phyloP scores from a whole-genome alignment of 2,329 filamentous ascomycete genomes.

The Cladobotryum mycophilum region DNA sequence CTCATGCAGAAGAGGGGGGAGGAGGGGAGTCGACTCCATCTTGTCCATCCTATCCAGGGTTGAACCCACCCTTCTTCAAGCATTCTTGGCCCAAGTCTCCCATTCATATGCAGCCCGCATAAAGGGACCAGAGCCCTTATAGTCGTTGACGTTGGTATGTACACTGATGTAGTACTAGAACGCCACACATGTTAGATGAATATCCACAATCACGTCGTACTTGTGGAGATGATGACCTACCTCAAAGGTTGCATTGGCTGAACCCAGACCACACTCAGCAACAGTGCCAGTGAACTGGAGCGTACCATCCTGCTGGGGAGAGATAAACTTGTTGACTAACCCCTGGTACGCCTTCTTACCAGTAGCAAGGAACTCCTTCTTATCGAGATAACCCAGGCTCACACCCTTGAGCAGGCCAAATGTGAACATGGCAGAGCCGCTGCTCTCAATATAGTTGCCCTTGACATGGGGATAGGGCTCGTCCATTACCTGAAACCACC shows the following conservation, averaged over 20 bases:
- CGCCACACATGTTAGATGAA: not conserved
- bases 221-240: slow-evolving; percentile 24
- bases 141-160: slow-evolving; percentile 12
- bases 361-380: slow-evolving; percentile 16
- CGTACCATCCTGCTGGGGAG: slow-evolving; percentile 40
- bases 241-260: slow-evolving; percentile 40
- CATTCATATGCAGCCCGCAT: slow-evolving; percentile 18
- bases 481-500: slow-evolving; percentile 55
- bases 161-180: slow-evolving; percentile 11
- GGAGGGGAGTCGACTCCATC: not conserved
- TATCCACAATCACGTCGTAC: not conserved
- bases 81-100: slow-evolving; percentile 14
- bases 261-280: slow-evolving; percentile 43
- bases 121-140: slow-evolving; percentile 16
- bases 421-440: slow-evolving; percentile 52
- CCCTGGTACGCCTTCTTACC: slow-evolving; percentile 24
- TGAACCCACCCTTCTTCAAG: not conserved
- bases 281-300: slow-evolving; percentile 47
- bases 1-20: too few species aligned
- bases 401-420: slow-evolving; percentile 44
- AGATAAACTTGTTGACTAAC: slow-evolving; percentile 39
- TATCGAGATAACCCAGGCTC: slow-evolving; percentile 19
- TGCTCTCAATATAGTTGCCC: slow-evolving; percentile 56
- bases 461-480: slow-evolving; percentile 38
- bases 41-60: not conserved